Evolutionary conservation across 805 yeast species (phyloP).

Genomic region (Saccharomyces eubayanus): DNA sequence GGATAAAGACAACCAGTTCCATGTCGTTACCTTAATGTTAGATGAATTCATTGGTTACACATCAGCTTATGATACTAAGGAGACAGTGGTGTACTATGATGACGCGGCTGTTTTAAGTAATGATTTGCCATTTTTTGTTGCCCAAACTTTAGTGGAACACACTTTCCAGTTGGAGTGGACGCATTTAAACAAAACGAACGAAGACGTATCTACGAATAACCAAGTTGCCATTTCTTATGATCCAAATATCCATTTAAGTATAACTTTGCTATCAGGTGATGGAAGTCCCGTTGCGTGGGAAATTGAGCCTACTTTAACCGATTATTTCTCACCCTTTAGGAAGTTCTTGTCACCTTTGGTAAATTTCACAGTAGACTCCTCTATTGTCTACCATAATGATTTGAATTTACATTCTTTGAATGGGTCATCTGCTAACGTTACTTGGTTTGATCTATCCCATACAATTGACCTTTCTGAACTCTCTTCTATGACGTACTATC

Average conservation of each 20-base stretch:
- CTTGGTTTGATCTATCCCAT: conserved; percentile 54
- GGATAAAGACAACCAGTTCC: conserved; percentile 16
- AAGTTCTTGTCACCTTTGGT: conserved; percentile 45
- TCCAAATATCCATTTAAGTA: conserved; percentile 64
- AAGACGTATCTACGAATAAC: conserved; percentile 8
- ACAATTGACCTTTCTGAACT: conserved; percentile 75
- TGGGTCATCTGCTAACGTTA: conserved; percentile 26
- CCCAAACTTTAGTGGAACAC: conserved; percentile 44
- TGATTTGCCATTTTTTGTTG: conserved; percentile 53
- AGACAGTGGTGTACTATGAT: conserved; percentile 29
- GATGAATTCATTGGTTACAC: conserved; percentile 39
- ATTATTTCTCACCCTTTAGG: conserved; percentile 49
- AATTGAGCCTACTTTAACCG: conserved; percentile 44
- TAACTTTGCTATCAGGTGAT: conserved; percentile 65
- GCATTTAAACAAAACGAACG: conserved; percentile 15
- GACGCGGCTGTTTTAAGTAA: conserved; percentile 42
- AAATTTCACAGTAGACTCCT: conserved; percentile 71
- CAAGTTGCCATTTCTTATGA: conserved; percentile 33
- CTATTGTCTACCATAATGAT: conserved; percentile 54
- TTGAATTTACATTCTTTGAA: conserved; percentile 27
- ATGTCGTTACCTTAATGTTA: conserved; percentile 33
- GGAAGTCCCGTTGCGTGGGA: conserved; percentile 69
- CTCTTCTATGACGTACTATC: conserved; percentile 43
- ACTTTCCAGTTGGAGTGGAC: conserved; percentile 38
- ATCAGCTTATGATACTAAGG: conserved; percentile 35